These are phyloP conservation scores for Rhizopus arrhizus DNA, from an alignment of 371 early-diverging fungal genomes.

Conservation along the genomic window DNA sequence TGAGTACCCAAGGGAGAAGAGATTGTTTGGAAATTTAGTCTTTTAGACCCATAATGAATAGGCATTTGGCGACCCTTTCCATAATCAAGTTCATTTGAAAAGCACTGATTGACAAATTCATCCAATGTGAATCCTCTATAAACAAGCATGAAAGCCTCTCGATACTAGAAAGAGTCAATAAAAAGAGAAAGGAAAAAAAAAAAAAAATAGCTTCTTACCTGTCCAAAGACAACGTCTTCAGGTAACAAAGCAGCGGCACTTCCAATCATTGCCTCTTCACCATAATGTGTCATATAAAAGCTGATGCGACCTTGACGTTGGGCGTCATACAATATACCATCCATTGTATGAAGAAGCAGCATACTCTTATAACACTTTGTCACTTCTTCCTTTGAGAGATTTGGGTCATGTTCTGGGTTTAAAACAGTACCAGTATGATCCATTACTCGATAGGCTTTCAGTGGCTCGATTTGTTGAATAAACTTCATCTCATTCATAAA, in stretches of 20 bases:
- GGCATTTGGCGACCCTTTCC: slow-evolving; percentile 99
- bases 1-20: slow-evolving; percentile 97
- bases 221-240: slow-evolving; percentile 90
- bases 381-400: slow-evolving; percentile 74
- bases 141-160: slow-evolving; percentile 91
- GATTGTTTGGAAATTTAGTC: slow-evolving; percentile 92
- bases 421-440: slow-evolving; percentile 83
- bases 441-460: slow-evolving; percentile 93
- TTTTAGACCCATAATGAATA: slow-evolving; percentile 90
- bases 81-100: slow-evolving; percentile 82
- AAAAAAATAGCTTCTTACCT: slow-evolving; percentile 49
- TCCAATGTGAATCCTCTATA: slow-evolving; percentile 93
- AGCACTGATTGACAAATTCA: slow-evolving; percentile 96
- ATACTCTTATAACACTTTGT: slow-evolving; percentile 87
- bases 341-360: slow-evolving; percentile 89
- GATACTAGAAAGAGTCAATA: slow-evolving; percentile 65
- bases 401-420: slow-evolving; percentile 74
- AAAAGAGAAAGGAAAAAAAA: slow-evolving; percentile 4
- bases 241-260: slow-evolving; percentile 84
- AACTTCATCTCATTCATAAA: slow-evolving; percentile 44
- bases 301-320: slow-evolving; percentile 97
- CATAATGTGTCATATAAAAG: slow-evolving; percentile 98
- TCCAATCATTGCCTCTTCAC: slow-evolving; percentile 96
- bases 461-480: slow-evolving; percentile 53
- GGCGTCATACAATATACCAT: slow-evolving; percentile 94